Conservation (phyloP, 75 land plant species). For the Cryptomeria japonica region DNA sequence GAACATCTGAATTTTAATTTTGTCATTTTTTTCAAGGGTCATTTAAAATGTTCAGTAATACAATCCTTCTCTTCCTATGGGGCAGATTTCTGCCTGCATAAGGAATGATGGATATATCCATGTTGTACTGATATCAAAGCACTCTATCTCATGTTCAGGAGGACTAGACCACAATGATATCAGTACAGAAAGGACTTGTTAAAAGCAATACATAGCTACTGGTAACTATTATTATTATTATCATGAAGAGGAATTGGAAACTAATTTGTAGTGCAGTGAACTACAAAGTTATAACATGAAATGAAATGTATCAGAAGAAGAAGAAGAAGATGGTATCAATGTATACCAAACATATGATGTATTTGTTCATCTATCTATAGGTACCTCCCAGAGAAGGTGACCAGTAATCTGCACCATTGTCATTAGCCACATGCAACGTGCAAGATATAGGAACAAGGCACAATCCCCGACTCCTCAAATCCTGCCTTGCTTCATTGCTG, state of each 20-base stretch:
- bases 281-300: not conserved
- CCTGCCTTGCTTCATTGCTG: constrained; percentile 28
- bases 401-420: constrained; percentile 67
- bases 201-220: not conserved
- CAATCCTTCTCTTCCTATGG: not conserved
- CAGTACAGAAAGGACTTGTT: constrained; percentile 1
- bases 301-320: not conserved
- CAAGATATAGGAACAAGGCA: constrained; percentile 68
- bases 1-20: not conserved
- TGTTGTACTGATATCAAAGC: constrained; percentile 4
- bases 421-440: constrained; percentile 60
- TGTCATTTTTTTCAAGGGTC: not conserved
- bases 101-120: not conserved
- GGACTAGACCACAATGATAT: constrained; percentile 3
- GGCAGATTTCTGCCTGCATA: not conserved
- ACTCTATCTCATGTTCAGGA: not conserved
- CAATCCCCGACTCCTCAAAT: constrained; percentile 64
- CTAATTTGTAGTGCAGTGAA: not conserved
- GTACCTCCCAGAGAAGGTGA: constrained; percentile 32
- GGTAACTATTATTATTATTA: not conserved
- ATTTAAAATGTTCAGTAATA: not conserved
- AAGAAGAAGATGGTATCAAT: not conserved
- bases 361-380: constrained; percentile 19
- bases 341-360: not conserved
- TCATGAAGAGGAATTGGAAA: not conserved